These are phyloP conservation scores for Trichoderma erinaceum DNA, from an alignment of 495 filamentous ascomycete species.

Conservation along the genomic window DNA sequence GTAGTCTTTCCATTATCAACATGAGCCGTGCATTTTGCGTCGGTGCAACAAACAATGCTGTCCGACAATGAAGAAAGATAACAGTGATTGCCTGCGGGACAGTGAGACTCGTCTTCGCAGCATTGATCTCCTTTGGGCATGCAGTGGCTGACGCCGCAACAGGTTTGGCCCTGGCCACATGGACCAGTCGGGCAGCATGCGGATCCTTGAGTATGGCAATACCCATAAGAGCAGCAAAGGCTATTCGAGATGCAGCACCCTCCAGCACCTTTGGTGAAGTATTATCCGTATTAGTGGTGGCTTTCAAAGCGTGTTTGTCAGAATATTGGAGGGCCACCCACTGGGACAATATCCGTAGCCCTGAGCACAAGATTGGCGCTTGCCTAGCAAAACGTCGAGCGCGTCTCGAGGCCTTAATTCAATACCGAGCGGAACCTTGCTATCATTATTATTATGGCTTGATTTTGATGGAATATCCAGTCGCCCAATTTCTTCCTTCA, in stretches of 20 bases:
- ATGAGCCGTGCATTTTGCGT: conserved; percentile 18
- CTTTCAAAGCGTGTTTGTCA: background rate
- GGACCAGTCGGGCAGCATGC: conserved; percentile 23
- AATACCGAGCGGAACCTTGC: background rate
- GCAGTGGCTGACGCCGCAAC: conserved; percentile 25
- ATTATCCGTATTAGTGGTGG: background rate
- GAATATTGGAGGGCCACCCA: conserved; percentile 17
- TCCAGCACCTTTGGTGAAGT: conserved; percentile 19
- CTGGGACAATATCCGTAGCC: conserved; percentile 26
- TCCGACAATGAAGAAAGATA: conserved; percentile 11
- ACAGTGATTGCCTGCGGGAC: conserved; percentile 25
- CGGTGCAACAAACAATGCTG: conserved; percentile 16
- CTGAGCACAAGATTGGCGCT: conserved; percentile 23
- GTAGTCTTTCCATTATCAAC: conserved; percentile 16
- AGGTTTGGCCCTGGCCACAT: conserved; percentile 23
- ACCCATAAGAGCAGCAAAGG: conserved; percentile 24
- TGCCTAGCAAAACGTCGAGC: conserved; percentile 13
- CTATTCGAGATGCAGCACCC: conserved; percentile 24
- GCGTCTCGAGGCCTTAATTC: background rate
- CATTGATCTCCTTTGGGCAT: conserved; percentile 24
- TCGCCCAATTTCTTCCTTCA: background rate
- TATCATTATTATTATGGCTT: background rate
- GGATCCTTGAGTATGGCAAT: conserved; percentile 20
- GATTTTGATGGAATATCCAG: background rate
- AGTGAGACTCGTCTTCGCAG: conserved; percentile 24